A percentile compares a stretch with the other conserved stretches of the same genome.
These are phyloP conservation scores for Hyphopichia pseudoburtonii DNA, from an alignment of 1,139 yeast species.

Conservation along the genomic window DNA sequence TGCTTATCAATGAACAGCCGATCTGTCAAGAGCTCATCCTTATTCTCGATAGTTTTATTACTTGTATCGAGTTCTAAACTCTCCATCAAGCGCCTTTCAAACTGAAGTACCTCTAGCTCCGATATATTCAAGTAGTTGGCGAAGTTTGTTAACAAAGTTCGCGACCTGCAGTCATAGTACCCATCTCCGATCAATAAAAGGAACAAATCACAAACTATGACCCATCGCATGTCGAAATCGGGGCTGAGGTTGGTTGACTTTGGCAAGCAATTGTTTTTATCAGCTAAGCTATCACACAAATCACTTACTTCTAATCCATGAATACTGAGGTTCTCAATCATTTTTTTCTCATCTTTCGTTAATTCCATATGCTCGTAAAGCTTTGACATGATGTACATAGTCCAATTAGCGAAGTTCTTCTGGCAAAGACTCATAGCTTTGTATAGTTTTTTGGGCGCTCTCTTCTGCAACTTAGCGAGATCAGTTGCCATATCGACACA, in stretches of 20 bases:
- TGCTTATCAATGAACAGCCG: constrained; percentile 67
- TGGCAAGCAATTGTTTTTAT: constrained; percentile 29
- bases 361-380: constrained; percentile 82
- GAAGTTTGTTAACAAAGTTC: constrained; percentile 69
- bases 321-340: constrained; percentile 83
- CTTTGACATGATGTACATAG: constrained; percentile 66
- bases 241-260: constrained; percentile 7
- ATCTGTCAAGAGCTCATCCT: constrained; percentile 77
- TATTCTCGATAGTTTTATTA: constrained; percentile 47
- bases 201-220: constrained; percentile 86
- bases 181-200: constrained; percentile 80
- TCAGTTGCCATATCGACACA: constrained; percentile 81
- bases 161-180: constrained; percentile 83
- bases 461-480: constrained; percentile 59
- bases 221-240: constrained; percentile 82
- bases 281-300: constrained; percentile 57
- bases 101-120: constrained; percentile 72
- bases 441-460: constrained; percentile 53
- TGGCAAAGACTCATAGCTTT: constrained; percentile 68
- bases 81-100: constrained; percentile 88
- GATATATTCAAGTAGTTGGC: constrained; percentile 61
- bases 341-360: constrained; percentile 67
- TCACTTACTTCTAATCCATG: constrained; percentile 83
- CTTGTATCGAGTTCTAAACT: constrained; percentile 84
- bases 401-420: constrained; percentile 84